phyloP scores from a whole-genome alignment of 106 monocot species.

The Platanthera guangdongensis region DNA sequence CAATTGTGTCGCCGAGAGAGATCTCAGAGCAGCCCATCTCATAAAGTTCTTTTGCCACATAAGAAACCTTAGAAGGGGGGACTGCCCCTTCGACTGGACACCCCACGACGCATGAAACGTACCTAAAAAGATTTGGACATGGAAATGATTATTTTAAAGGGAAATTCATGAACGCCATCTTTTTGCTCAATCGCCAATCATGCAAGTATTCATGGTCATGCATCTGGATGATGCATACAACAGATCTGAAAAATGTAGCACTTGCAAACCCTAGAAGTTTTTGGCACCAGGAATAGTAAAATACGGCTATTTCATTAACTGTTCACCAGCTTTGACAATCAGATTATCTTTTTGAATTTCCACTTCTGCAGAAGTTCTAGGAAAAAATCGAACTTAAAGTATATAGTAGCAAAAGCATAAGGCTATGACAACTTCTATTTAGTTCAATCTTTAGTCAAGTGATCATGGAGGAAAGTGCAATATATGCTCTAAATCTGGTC shows the following conservation, averaged over 20 bases:
- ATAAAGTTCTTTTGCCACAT: conserved; percentile 70
- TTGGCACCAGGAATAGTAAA: not conserved
- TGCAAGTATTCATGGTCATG: not conserved
- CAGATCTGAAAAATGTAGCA: not conserved
- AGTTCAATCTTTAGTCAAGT: not conserved
- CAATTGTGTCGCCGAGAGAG: conserved; percentile 86
- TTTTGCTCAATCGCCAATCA: not conserved
- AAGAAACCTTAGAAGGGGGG: conserved; percentile 57
- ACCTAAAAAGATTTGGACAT: conserved; percentile 28
- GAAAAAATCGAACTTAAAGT: too few species aligned
- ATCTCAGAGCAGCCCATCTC: conserved; percentile 88
- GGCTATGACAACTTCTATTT: not conserved
- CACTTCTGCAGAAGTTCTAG: not conserved
- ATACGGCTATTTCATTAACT: not conserved
- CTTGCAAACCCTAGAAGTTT: not conserved
- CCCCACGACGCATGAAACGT: conserved; percentile 74
- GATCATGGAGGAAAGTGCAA: not conserved
- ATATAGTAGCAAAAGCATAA: not conserved
- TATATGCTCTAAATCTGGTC: not conserved
- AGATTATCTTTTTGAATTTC: not conserved
- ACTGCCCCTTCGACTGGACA: conserved; percentile 80
- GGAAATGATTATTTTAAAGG: not conserved
- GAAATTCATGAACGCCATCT: not conserved
- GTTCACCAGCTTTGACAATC: not conserved
- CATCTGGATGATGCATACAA: not conserved